Base-by-base conservation (phyloP, 179 eudicot genomes). In the Drosera spatulata region DNA sequence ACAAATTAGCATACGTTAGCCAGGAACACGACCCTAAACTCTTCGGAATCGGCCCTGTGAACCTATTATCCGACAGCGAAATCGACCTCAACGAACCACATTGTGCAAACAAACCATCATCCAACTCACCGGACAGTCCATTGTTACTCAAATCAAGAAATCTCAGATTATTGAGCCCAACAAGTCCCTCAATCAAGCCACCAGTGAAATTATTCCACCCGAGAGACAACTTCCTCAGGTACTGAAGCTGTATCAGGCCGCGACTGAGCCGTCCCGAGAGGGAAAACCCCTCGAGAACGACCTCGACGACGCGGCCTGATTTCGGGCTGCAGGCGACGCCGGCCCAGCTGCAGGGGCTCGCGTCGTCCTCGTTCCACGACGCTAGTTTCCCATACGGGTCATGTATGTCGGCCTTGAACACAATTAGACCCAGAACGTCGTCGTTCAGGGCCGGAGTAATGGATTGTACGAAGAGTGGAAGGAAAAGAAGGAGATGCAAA, bases 321-420 rank as follows among this genome's bases (percentile, higher is more conserved):
- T 33, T 37, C 0, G 76, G 75, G 64, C 84, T 84, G 59, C 97
- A 90, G 65, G 62, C 65, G 0, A 90, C 62, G 11, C 97, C 97
- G 22, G 15, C 59, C 97, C 97, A 90, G 55, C 74, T 79, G 71
- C 95, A 90, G 48, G 89, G 76, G 11, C 41, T 69, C 52, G 75
- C 78, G 55, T 82, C 95, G 67, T 78, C 84, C 9, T 90, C 95
- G 42, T 70, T 84, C 97, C 97, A 90, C 14, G 97, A 80, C n/a
- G 63, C 38, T 49, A 90, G 76, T 49, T 70, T 80, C 11, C 80
- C 70, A 41, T 69, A 55, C 39, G 97, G 97, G 82, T 90, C 97
- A 10, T 43, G 40, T 10, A 90, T 69, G 42, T 76, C 87, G n/a
- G 93, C 85, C 60, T 90, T 90, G 69, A 90, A 84, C 3, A 80